Conservation (phyloP, 352 stramenopile species). For the Elongisporangium prolatum region DNA sequence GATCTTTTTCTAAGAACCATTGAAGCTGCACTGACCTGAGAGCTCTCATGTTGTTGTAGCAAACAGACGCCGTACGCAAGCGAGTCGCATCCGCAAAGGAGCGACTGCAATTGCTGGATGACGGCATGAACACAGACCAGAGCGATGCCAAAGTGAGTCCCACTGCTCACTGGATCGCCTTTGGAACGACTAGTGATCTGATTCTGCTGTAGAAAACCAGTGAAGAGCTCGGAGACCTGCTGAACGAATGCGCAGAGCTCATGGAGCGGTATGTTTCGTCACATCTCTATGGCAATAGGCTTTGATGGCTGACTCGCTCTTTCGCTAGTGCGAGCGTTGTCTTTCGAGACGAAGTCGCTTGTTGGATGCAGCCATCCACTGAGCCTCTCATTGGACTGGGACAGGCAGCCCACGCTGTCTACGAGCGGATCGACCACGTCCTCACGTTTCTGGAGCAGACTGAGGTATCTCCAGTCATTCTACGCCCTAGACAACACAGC, state of each 20-base stretch:
- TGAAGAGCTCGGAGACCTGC: slow-evolving; percentile 17
- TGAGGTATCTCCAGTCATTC: slow-evolving; percentile 13
- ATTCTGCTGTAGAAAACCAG: slow-evolving; percentile 15
- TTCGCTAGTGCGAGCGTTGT: slow-evolving; percentile 20
- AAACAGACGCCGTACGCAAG: slow-evolving; percentile 8
- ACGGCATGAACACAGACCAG: neutral
- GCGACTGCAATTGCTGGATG: slow-evolving; percentile 7
- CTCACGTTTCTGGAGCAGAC: slow-evolving; percentile 32
- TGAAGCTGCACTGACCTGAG: neutral
- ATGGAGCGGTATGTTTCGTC: slow-evolving; percentile 17
- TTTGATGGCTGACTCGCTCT: neutral
- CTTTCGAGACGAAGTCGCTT: slow-evolving; percentile 24
- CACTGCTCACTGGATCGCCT: no score
- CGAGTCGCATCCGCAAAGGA: slow-evolving; percentile 11
- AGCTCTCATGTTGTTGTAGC: slow-evolving; percentile 4
- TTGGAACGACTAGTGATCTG: no score
- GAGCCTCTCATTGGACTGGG: slow-evolving; percentile 26
- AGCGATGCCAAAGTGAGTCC: slow-evolving; percentile 14
- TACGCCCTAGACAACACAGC: neutral
- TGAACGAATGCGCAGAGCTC: slow-evolving; percentile 21
- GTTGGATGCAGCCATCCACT: slow-evolving; percentile 11
- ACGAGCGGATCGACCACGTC: slow-evolving; percentile 24
- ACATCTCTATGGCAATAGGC: neutral
- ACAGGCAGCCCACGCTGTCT: slow-evolving; percentile 13
- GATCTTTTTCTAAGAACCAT: slow-evolving; percentile 9